These are phyloP conservation scores for Fusarium euwallaceae DNA, from an alignment of 2,329 filamentous ascomycete genomes.

Conservation along the genomic window DNA sequence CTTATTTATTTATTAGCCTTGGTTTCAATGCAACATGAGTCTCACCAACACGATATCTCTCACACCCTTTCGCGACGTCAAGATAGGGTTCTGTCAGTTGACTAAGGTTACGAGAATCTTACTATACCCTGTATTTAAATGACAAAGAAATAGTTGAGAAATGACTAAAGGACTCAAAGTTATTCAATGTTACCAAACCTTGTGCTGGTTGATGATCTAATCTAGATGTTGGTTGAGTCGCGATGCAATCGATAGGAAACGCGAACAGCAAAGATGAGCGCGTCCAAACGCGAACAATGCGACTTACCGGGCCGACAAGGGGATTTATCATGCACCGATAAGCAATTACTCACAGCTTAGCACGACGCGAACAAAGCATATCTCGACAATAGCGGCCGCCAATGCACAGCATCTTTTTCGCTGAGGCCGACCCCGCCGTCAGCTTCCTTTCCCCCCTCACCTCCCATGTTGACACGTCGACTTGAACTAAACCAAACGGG, in stretches of 20 bases:
- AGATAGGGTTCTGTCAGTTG: background rate
- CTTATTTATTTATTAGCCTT: background rate
- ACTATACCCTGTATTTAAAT: background rate
- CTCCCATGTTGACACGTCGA: slow-evolving; percentile 19
- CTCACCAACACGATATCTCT: background rate
- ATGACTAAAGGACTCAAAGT: background rate
- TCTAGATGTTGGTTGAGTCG: background rate
- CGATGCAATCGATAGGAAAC: background rate
- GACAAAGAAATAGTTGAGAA: background rate
- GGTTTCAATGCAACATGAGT: background rate
- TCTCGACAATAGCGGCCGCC: background rate
- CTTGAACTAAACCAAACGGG: background rate
- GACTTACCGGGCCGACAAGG: background rate
- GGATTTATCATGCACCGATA: slow-evolving; percentile 18
- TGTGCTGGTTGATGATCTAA: background rate
- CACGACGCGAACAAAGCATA: slow-evolving; percentile 1
- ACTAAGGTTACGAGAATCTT: background rate
- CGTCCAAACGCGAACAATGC: background rate
- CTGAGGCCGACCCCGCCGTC: background rate
- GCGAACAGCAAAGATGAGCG: background rate
- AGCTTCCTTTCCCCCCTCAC: background rate
- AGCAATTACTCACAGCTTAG: slow-evolving; percentile 17
- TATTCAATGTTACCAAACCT: background rate
- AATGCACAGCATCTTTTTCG: background rate
- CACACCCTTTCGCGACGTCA: background rate